Conservation (phyloP, 306 rosid genomes). For the Castanopsis chinensis region DNA sequence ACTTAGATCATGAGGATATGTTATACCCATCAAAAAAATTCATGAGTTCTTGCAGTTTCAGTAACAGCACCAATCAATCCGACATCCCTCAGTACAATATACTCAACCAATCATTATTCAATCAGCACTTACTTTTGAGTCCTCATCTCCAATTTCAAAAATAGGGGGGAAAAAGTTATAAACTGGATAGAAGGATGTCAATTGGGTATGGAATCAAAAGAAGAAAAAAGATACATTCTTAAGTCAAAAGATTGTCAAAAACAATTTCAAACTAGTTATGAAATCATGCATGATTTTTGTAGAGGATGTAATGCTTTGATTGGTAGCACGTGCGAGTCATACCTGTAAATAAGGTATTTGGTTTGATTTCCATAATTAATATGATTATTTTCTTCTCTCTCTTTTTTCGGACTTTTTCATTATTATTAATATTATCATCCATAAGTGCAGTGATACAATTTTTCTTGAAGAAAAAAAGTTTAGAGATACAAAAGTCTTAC, state of each 20-base stretch:
- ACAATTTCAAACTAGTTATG: neutral
- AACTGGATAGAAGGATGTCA: neutral
- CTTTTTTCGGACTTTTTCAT: no score
- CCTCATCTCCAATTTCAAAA: constrained; percentile 50
- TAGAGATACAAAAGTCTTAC: no score
- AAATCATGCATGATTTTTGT: neutral
- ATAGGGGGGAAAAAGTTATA: constrained; percentile 6
- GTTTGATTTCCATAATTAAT: neutral
- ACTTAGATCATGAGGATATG: constrained; percentile 27
- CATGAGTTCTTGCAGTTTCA: constrained; percentile 37
- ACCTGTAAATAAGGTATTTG: neutral
- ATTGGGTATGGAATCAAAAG: neutral
- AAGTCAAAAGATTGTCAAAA: neutral
- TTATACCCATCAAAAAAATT: constrained; percentile 43
- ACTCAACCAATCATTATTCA: constrained; percentile 41
- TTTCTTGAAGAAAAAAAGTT: no score
- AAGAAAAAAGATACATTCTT: neutral
- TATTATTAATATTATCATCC: no score
- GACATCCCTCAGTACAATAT: constrained; percentile 39
- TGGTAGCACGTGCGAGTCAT: neutral
- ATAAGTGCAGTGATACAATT: no score
- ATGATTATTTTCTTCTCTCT: neutral
- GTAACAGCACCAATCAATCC: constrained; percentile 27
- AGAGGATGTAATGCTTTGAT: neutral
- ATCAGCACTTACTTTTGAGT: constrained; percentile 46